Evolutionary conservation across 2,329 filamentous ascomycete species (phyloP), one percentile per base, ranked within the genome.

Genomic region (Aspergillus brasiliensis): DNA sequence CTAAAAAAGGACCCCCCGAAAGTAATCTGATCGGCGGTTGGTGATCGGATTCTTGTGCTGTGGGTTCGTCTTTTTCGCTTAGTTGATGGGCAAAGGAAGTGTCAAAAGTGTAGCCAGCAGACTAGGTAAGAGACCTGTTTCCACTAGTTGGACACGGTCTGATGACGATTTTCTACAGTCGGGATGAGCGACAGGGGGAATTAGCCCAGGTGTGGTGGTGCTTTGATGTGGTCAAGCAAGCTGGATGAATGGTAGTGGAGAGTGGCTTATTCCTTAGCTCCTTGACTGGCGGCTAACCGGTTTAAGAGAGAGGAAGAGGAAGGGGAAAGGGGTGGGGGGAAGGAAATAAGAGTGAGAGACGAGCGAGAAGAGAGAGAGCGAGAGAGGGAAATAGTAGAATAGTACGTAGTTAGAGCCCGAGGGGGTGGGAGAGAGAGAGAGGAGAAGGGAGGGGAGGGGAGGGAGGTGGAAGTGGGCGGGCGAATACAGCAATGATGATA

Each of bases 211-310:
- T 56, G 25, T 42, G 11, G 46, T 42, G 11, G 46, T 25, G 28
- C 17, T 21, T 21, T 44, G 17, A 19, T 25, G 27, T 25, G 23
- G 42, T 55, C 44, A 42, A 54, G 34, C 31, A 51, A 31, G 21
- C 21, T 34, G 31, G 55, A 21, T 27, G 51, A 59, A 59, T 46
- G 57, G 49, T 42, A 44, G 52, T 59, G 49, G 37, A 52, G 23
- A 37, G 56, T 57, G 56, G 56, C 47, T 44, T 59, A 46, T 34
- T 51, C 37, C 23, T 58, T 55, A 51, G 59, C 56, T 52, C 51
- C 37, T 58, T 25, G 44, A 61, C 56, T 55, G 58, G 55, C 55
- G 58, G 55, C 55, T 60, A 60, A 51, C 58, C 34, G 28, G 34
- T 60, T 28, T 53, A 47, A 53, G 61, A 52, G 31, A 53, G 61